A percentile compares a stretch with the other conserved stretches of the same genome.
Evolutionary conservation across 73 alveolate species (phyloP).

Genomic region (Durusdinium trenchii): DNA sequence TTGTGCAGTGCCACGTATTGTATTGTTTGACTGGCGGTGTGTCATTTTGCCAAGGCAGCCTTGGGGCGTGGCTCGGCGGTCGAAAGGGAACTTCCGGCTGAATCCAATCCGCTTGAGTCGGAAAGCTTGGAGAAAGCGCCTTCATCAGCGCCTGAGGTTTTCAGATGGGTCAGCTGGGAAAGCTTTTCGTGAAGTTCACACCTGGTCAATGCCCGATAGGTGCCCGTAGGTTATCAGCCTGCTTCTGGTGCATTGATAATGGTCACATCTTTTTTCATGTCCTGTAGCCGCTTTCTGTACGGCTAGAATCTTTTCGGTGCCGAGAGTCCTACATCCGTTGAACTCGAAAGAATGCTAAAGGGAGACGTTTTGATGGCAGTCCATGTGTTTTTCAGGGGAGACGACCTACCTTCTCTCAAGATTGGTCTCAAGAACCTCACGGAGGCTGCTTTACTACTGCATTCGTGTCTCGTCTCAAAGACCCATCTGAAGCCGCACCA

Average conservation of each 20-base stretch:
- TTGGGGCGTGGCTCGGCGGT: too few relatives aligned
- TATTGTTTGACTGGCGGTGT: not conserved
- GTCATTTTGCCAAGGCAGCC: not conserved
- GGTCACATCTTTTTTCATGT: not conserved
- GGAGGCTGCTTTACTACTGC: constrained; percentile 72
- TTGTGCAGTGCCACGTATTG: constrained; percentile 2
- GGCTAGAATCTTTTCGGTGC: not conserved
- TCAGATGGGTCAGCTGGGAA: constrained; percentile 83
- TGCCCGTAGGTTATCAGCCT: not conserved
- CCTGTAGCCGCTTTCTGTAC: not conserved
- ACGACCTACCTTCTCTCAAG: constrained; percentile 54
- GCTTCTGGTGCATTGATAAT: not conserved
- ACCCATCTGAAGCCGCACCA: not conserved
- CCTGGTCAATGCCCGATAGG: constrained; percentile 52
- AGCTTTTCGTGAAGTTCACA: constrained; percentile 20
- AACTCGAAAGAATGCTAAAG: not conserved
- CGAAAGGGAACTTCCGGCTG: not conserved
- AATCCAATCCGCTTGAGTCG: not conserved
- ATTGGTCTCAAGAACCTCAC: not conserved
- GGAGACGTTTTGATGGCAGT: not conserved
- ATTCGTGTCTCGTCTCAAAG: constrained; percentile 12
- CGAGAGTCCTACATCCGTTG: not conserved
- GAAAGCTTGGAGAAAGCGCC: not conserved
- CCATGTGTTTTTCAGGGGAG: not conserved
- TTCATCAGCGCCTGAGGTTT: not conserved